Conservation (phyloP, 179 eudicot species). For the Beta corolliflora region DNA sequence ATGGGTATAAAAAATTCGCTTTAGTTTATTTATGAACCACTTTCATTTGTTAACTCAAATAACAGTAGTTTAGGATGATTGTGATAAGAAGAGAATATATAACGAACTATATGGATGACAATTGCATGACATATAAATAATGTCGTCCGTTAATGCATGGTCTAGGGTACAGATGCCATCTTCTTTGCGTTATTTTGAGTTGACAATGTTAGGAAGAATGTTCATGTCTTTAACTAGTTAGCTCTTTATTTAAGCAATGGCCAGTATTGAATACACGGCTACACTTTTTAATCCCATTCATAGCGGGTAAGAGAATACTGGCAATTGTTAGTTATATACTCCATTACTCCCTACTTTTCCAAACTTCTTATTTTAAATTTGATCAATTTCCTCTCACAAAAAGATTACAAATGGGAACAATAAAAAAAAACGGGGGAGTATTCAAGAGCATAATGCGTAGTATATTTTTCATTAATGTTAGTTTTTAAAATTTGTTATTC, state of each 20-base stretch:
- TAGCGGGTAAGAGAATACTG: background rate
- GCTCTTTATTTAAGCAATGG: constrained; percentile 9
- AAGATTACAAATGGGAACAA: too few species aligned
- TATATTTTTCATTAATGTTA: too few species aligned
- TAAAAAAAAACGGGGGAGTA: too few species aligned
- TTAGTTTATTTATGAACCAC: background rate
- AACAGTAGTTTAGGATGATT: background rate
- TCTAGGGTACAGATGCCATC: constrained; percentile 4
- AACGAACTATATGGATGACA: background rate
- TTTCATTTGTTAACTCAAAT: background rate
- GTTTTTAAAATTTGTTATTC: too few species aligned
- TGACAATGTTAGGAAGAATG: background rate
- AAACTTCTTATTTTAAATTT: too few species aligned
- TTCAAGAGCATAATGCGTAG: too few species aligned
- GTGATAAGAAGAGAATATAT: background rate
- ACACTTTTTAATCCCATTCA: background rate
- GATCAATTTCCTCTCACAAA: too few species aligned
- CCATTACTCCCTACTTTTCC: too few species aligned
- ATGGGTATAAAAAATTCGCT: background rate
- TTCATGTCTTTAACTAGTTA: background rate
- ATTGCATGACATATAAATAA: background rate
- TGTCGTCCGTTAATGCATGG: constrained; percentile 1
- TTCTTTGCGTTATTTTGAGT: background rate
- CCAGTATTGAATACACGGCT: constrained; percentile 15
- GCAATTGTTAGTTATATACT: too few species aligned